A percentile compares a stretch with the other conserved stretches of the same genome.
phyloP scores from a whole-genome alignment of 305 asterid species.

The Fraxinus angustifolia region DNA sequence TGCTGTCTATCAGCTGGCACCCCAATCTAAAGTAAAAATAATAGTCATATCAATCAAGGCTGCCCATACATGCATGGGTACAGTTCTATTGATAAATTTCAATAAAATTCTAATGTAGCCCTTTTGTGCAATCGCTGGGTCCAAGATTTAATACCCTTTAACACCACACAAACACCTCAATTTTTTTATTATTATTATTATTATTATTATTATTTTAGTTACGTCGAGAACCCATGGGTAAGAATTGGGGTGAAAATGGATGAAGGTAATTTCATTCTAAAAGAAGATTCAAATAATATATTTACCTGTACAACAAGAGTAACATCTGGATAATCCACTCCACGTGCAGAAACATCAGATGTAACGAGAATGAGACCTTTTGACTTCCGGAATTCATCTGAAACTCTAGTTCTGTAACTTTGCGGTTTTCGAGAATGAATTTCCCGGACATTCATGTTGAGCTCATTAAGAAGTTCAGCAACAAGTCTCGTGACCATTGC shows the following conservation, averaged over 20 bases:
- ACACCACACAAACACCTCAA: background rate
- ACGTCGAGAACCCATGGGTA: background rate
- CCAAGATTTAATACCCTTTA: background rate
- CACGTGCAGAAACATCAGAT: constrained; percentile 98
- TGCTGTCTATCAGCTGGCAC: constrained; percentile 90
- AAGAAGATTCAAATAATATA: constrained; percentile 6
- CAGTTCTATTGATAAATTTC: background rate
- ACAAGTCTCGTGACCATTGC: constrained; percentile 97
- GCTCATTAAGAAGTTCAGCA: constrained; percentile 78
- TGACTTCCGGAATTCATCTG: constrained; percentile 93
- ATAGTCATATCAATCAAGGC: constrained; percentile 2
- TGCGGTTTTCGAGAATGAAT: constrained; percentile 95
- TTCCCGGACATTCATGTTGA: constrained; percentile 81
- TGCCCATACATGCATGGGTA: background rate
- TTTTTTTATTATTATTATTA: background rate
- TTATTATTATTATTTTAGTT: background rate
- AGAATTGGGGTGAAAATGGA: background rate
- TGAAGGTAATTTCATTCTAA: background rate
- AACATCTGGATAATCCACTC: constrained; percentile 97
- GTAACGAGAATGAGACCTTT: constrained; percentile 93
- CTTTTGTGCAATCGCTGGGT: background rate
- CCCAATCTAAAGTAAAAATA: constrained; percentile 56
- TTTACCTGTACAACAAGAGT: constrained; percentile 84
- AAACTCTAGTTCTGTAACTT: constrained; percentile 79
- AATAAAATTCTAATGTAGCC: background rate